Percentiles rank a stretch among this genome's conserved stretches.
Conservation (phyloP, 139 green algal genomes). For the Microglena sp. region DNA sequence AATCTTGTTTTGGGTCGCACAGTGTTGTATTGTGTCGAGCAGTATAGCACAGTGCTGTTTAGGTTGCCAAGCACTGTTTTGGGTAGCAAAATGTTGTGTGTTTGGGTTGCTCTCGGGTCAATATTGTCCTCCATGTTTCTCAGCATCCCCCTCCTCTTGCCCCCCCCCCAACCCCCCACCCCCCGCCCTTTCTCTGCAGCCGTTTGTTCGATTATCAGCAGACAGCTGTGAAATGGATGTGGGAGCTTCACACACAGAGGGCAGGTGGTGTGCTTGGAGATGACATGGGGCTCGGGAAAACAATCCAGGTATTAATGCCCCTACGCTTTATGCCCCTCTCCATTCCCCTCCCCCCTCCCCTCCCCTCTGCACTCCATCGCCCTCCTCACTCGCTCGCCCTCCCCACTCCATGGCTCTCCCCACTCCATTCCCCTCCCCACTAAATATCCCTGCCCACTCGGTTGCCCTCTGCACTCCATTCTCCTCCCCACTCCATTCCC, state of each 20-base stretch:
- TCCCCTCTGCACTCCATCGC: no score
- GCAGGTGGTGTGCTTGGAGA: conserved; percentile 90
- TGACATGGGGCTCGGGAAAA: conserved; percentile 84
- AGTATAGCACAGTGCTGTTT: no score
- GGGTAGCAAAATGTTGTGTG: no score
- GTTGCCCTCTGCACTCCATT: no score
- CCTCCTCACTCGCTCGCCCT: no score
- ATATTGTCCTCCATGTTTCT: neutral
- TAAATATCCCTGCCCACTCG: no score
- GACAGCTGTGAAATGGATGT: conserved; percentile 93
- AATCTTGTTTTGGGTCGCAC: no score
- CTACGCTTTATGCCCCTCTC: neutral
- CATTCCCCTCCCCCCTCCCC: neutral
- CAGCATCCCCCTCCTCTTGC: neutral
- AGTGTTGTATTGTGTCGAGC: no score
- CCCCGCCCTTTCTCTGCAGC: conserved; percentile 29
- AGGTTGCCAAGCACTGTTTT: no score
- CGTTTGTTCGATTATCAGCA: conserved; percentile 89
- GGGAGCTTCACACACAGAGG: conserved; percentile 91
- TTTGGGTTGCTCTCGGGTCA: neutral
- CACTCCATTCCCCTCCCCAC: no score
- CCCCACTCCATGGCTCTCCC: no score
- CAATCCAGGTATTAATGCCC: conserved; percentile 45
- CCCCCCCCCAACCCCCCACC: neutral
- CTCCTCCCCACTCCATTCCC: no score